Evolutionary conservation across 495 filamentous ascomycete genomes (phyloP).

Genomic region (Aspergillus nanangensis): DNA sequence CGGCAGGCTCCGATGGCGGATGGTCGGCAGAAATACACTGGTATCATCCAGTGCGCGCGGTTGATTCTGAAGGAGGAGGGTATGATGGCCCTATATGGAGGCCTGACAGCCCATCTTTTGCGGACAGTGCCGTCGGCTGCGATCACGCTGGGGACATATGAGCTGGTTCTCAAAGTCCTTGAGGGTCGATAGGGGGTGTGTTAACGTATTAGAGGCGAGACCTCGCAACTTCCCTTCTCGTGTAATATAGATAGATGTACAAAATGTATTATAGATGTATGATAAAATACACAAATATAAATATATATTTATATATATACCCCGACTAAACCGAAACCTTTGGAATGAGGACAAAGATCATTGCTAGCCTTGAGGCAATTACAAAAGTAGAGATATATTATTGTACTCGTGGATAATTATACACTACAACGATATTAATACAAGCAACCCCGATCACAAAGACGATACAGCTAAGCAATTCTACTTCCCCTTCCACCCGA

Average conservation of each 20-base stretch:
- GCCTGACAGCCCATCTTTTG: constrained; percentile 80
- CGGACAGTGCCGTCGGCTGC: constrained; percentile 83
- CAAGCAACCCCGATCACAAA: too few species aligned
- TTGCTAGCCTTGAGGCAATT: too few species aligned
- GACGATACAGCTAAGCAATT: constrained; percentile 1
- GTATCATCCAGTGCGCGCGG: constrained; percentile 76
- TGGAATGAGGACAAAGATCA: too few species aligned
- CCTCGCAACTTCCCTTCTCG: neutral
- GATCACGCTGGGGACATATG: constrained; percentile 92
- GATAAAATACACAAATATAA: neutral
- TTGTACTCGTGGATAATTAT: too few species aligned
- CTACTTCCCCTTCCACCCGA: constrained; percentile 66
- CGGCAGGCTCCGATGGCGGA: constrained; percentile 73
- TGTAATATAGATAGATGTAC: neutral
- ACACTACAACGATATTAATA: too few species aligned
- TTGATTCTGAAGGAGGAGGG: constrained; percentile 82
- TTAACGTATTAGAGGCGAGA: neutral
- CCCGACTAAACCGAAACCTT: too few species aligned
- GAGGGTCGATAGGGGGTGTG: neutral
- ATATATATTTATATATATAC: too few species aligned
- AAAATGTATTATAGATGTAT: neutral
- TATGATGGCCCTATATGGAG: constrained; percentile 75
- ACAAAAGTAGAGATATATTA: too few species aligned
- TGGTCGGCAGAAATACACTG: constrained; percentile 74
- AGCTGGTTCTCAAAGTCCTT: constrained; percentile 63